Evolutionary conservation across 495 filamentous ascomycete genomes (phyloP).

Genomic region (Penicillium robsamsonii): DNA sequence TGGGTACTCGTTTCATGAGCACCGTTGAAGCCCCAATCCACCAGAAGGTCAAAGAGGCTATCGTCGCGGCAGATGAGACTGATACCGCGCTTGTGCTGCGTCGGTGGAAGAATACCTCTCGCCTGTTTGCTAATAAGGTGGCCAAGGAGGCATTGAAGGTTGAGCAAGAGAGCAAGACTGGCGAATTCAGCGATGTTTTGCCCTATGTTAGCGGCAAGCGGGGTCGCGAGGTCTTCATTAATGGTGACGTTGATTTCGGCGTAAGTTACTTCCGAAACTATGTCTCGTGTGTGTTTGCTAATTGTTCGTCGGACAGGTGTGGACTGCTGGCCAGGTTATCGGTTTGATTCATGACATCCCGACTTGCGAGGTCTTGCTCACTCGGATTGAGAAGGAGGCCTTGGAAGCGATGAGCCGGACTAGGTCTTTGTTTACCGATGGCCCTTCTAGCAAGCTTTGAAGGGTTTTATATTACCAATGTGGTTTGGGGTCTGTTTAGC

Average conservation of each 20-base stretch:
- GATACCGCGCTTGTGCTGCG: conserved; percentile 87
- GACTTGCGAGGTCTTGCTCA: conserved; percentile 56
- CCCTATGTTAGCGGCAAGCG: conserved; percentile 90
- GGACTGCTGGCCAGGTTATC: conserved; percentile 71
- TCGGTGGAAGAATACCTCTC: conserved; percentile 88
- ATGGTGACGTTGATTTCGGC: conserved; percentile 86
- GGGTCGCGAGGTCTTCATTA: conserved; percentile 86
- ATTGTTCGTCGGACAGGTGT: conserved; percentile 47
- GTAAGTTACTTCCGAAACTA: conserved; percentile 50
- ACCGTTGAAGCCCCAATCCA: conserved; percentile 92
- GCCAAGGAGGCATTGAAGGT: conserved; percentile 75
- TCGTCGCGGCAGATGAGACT: conserved; percentile 83
- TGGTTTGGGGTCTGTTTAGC: not conserved
- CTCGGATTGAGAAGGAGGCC: conserved; percentile 64
- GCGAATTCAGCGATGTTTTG: conserved; percentile 88
- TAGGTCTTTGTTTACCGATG: conserved; percentile 37
- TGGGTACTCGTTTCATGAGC: conserved; percentile 93
- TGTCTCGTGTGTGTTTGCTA: conserved; percentile 1
- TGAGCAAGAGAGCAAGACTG: conserved; percentile 79
- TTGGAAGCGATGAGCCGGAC: conserved; percentile 47
- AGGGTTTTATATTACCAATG: conserved; percentile 1
- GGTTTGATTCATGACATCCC: conserved; percentile 69
- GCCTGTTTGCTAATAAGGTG: conserved; percentile 88
- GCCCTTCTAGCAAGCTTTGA: conserved; percentile 41
- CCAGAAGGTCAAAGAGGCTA: conserved; percentile 86